A percentile compares a stretch with the other conserved stretches of the same genome.
phyloP scores from a whole-genome alignment of 768 basidiomycete species.

The Dentipellis sp. region DNA sequence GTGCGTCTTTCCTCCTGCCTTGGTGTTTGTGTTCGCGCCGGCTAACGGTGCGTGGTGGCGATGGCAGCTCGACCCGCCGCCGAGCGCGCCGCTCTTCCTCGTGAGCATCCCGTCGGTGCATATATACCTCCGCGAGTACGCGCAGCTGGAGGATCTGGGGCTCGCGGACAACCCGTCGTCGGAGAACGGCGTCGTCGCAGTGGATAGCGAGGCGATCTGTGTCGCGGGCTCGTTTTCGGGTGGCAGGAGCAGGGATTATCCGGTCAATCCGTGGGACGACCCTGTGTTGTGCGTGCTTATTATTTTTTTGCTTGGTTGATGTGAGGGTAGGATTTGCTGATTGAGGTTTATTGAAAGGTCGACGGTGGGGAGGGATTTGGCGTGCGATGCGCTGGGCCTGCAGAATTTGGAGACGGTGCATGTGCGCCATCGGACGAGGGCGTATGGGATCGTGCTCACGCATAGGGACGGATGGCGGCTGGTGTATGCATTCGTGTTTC shows the following conservation, averaged over 20 bases:
- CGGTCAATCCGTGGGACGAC: not conserved
- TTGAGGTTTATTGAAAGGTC: too few relatives aligned
- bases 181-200: constrained; percentile 35
- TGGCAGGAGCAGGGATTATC: not conserved
- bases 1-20: constrained; percentile 31
- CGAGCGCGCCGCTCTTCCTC: constrained; percentile 58
- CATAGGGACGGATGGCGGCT: constrained; percentile 13
- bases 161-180: constrained; percentile 34
- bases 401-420: constrained; percentile 6
- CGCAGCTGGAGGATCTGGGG: constrained; percentile 65
- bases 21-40: not conserved
- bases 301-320: not conserved
- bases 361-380: constrained; percentile 6
- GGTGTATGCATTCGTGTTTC: constrained; percentile 1
- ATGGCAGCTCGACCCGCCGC: constrained; percentile 53
- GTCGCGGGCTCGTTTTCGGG: not conserved
- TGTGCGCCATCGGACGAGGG: constrained; percentile 12
- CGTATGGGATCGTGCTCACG: constrained; percentile 9
- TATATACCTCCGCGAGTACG: constrained; percentile 63
- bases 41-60: not conserved
- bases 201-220: constrained; percentile 25
- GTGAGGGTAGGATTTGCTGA: not conserved
- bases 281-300: not conserved
- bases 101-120: constrained; percentile 49
- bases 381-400: constrained; percentile 11